Conservation (phyloP, 2,329 filamentous ascomycete genomes). For the Venturiaceae sp. region DNA sequence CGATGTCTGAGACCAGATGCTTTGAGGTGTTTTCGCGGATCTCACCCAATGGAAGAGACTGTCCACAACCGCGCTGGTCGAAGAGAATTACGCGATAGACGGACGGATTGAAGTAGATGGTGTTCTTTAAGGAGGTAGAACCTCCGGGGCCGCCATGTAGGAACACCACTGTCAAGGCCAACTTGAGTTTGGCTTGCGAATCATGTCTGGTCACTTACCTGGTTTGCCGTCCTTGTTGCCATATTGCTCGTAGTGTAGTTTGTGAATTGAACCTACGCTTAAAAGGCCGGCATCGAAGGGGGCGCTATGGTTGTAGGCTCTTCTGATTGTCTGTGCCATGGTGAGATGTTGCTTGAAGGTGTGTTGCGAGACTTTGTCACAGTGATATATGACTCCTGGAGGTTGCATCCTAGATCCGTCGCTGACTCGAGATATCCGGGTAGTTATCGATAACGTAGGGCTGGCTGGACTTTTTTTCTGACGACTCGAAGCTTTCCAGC, state of each 20-base stretch:
- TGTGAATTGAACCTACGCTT: background rate
- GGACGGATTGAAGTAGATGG: slow-evolving; percentile 32
- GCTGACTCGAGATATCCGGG: background rate
- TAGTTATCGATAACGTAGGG: background rate
- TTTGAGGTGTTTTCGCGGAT: slow-evolving; percentile 35
- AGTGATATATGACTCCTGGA: no score
- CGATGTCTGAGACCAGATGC: slow-evolving; percentile 34
- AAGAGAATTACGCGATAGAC: slow-evolving; percentile 36
- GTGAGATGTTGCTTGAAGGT: background rate
- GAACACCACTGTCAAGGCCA: no score
- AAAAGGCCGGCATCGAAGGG: background rate
- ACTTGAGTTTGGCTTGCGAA: no score
- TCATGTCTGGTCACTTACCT: no score
- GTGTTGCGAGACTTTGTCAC: background rate
- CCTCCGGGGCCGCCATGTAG: slow-evolving; percentile 37
- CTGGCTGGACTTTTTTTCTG: background rate
- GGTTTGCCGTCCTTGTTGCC: no score
- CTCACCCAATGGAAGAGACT: slow-evolving; percentile 30
- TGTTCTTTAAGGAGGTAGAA: slow-evolving; percentile 23
- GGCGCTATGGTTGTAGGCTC: no score
- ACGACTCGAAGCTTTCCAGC: no score
- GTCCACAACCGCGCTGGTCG: slow-evolving; percentile 39
- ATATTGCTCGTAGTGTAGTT: background rate
- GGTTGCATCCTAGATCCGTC: no score
- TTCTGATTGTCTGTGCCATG: background rate